Conservation (phyloP, 2,329 filamentous ascomycete species). For the Venturia nashicola region DNA sequence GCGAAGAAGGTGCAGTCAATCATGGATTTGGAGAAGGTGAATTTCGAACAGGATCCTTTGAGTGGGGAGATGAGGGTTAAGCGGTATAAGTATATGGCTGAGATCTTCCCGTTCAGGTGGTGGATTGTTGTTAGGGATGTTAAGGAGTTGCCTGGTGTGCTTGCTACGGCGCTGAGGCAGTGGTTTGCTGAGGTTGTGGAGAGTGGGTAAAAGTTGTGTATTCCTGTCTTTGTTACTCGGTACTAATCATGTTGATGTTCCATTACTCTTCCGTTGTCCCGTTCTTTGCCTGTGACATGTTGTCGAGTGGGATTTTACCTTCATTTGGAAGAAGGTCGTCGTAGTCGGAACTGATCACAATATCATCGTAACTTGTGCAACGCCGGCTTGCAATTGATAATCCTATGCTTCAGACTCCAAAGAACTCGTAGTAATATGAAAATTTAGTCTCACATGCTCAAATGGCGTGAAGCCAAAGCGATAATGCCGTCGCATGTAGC, state of each 20-base stretch:
- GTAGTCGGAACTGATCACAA: no score
- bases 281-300: no score
- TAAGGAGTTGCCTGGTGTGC: slow-evolving; percentile 74
- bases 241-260: no score
- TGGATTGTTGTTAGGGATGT: slow-evolving; percentile 92
- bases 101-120: slow-evolving; percentile 93
- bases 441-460: no score
- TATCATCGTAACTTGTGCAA: no score
- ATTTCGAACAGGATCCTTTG: slow-evolving; percentile 55
- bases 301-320: no score
- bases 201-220: background rate
- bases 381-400: no score
- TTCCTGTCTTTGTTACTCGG: no score
- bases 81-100: slow-evolving; percentile 73
- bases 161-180: slow-evolving; percentile 80
- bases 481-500: background rate
- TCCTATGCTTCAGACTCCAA: no score
- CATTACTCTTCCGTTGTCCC: no score
- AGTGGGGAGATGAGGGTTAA: slow-evolving; percentile 55
- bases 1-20: slow-evolving; percentile 54
- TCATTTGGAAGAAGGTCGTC: no score
- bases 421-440: no score
- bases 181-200: slow-evolving; percentile 76
- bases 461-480: background rate
- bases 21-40: slow-evolving; percentile 76